Conservation (phyloP, 2,329 filamentous ascomycete species). For the Trichoderma cornu-damae region DNA sequence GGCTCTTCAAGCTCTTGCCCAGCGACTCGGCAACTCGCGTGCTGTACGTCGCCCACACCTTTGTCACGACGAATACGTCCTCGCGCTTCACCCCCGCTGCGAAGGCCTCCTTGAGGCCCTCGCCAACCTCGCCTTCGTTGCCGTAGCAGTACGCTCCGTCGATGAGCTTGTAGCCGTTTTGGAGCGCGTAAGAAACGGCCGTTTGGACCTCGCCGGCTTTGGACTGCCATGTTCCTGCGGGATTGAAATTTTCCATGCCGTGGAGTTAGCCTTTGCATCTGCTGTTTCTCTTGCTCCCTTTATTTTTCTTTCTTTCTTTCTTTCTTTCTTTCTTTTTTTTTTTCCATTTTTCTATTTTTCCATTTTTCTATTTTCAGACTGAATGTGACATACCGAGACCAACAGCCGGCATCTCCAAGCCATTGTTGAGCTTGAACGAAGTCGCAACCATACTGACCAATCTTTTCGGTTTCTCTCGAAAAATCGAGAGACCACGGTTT, state of each 20-base stretch:
- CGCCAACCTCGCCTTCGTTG: conserved; percentile 78
- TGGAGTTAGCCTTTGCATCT: not conserved
- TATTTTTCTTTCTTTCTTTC: not conserved
- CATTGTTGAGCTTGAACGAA: conserved; percentile 59
- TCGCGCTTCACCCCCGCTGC: conserved; percentile 65
- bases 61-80: conserved; percentile 78
- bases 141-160: conserved; percentile 73
- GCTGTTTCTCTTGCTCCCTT: not conserved
- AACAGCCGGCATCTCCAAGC: conserved; percentile 57
- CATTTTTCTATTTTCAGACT: not conserved
- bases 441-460: conserved; percentile 46
- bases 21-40: conserved; percentile 63
- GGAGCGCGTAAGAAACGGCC: conserved; percentile 56
- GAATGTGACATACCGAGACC: conserved; percentile 49
- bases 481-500: not conserved
- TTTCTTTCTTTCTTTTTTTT: not conserved
- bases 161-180: conserved; percentile 54
- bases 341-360: no score
- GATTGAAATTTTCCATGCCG: not conserved
- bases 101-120: conserved; percentile 70
- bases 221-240: conserved; percentile 60
- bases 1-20: conserved; percentile 64
- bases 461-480: not conserved
- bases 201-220: conserved; percentile 52
- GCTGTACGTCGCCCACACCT: conserved; percentile 80